These are phyloP conservation scores for Alnus rubra DNA, from an alignment of 306 rosid genomes.

Conservation along the genomic window DNA sequence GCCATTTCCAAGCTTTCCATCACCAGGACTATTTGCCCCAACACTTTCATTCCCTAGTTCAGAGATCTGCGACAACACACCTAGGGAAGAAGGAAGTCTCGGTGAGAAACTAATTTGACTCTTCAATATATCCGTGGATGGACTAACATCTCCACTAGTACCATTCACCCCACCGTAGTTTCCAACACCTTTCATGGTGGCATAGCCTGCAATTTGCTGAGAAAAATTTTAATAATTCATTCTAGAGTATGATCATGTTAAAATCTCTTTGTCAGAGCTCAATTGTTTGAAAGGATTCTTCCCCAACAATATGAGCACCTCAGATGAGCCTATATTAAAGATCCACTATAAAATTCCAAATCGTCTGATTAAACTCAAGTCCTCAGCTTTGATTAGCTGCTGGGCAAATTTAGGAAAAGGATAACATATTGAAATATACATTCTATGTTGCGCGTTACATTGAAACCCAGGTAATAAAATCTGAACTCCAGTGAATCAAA, in stretches of 20 bases:
- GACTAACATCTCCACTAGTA: slow-evolving; percentile 41
- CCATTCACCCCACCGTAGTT: slow-evolving; percentile 41
- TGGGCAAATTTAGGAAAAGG: neutral
- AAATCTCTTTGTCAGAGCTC: neutral
- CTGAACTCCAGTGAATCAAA: neutral
- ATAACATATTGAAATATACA: neutral
- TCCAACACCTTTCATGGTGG: slow-evolving; percentile 43
- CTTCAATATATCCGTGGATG: slow-evolving; percentile 53
- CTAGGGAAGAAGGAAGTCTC: slow-evolving; percentile 51
- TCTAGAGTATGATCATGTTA: neutral
- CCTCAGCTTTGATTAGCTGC: neutral
- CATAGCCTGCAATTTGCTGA: slow-evolving; percentile 49
- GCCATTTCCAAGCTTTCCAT: slow-evolving; percentile 35
- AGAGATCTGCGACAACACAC: slow-evolving; percentile 63
- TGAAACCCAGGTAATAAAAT: neutral
- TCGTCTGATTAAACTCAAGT: neutral
- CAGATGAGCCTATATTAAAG: neutral
- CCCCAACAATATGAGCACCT: neutral
- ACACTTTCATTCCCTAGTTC: slow-evolving; percentile 52
- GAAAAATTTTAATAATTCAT: slow-evolving; percentile 16
- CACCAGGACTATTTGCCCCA: slow-evolving; percentile 43
- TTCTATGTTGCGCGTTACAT: neutral
- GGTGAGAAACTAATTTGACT: slow-evolving; percentile 58
- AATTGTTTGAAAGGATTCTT: neutral
- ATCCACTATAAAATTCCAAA: neutral